Evolutionary conservation across 2,329 filamentous ascomycete species (phyloP), one percentile per base, ranked within the genome.

Genomic region (Colletotrichum costaricense): DNA sequence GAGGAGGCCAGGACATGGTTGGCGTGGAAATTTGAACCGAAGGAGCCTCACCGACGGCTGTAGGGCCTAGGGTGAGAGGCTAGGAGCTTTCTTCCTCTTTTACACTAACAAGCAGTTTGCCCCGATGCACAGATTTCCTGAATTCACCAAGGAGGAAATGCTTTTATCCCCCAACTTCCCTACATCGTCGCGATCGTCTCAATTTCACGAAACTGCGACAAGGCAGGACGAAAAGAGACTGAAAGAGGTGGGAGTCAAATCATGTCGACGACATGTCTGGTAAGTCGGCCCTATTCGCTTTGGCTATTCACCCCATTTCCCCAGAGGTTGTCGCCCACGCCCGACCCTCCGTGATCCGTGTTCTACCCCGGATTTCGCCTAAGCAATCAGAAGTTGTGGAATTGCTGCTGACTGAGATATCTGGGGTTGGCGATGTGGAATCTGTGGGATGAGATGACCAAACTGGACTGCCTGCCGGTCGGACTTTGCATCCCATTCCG

Each of bases 181-280:
- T 62, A 30, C 28, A 5, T n/a, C 54, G 9, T 55, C 28, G 22
- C 9, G 30, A 58, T 71, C 56, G 26, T 67, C 69, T n/a, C 56
- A 49, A 67, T 63, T 33, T 22, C 38, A 58, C 65, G 24, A 59
- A 72, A 42, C 38, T 4, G 38, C 16, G 38, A 42, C 38, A 19
- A 19, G 38, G 16, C 38, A 19, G 38, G 38, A 42, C 38, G 7
- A 60, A 35, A 28, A 19, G 19, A 35, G 30, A 38, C 28, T 26
- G n/a, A 9, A 30, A 24, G 38, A 33, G 55, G 22, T 22, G 22
- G 26, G 60, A 35, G 54, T 49, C 58, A 63, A 72, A 64, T 49
- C 70, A 72, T 72, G 70, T 69, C 59, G 55, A 69, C 66, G 59
- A 64, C 69, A 72, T 64, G 65, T 64, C 59, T 69, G 66, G 59